Base-by-base conservation (phyloP, 1,284 basidiomycete species). In the Rhodotorula mucilaginosa region DNA sequence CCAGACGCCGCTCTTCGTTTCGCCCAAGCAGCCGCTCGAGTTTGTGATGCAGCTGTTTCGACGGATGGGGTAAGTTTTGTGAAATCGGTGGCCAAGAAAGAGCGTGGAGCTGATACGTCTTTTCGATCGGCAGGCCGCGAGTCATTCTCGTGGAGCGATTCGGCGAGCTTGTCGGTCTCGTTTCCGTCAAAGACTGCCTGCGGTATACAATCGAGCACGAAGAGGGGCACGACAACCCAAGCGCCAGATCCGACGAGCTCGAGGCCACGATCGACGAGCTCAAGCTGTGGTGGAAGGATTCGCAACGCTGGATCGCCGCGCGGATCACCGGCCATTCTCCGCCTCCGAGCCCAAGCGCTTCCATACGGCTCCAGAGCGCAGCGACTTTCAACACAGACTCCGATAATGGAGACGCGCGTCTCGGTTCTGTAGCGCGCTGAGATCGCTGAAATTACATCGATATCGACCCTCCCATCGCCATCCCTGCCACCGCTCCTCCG, bases 11-110 rank as follows among this genome's bases (percentile, higher is more conserved):
- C 85, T 99, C 71, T 92, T 90, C 0, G 95, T 97, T 3, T 90
- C 92, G n/a, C 90, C 93, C 1, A 90, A 91, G 76, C 87, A 97
- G 72, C 93, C 94, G 2, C 84, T 99, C 56, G 96, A 99, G 81
- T 95, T 97, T 68, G 93, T 96, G 18, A 93, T 97, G 89, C 92
- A 97, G 80, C 83, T 97, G 44, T 97, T 97, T 84, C 91, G 94
- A 78, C 87, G 92, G 62, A 91, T 97, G 89, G 95, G 96, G 94
- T 94, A 79, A 75, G 66, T 60, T 71, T 73, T 15, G n/a, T 3
- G 18, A 8, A 19, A 19, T 12, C 3, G 3, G 5, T 8, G 39
- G 62, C 56, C 66, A 54, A 46, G 12, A 47, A 54, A 46, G 12
- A 47, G 47, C 51, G 21, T 62, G 10, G 6, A 51, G 29, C 48